Conservation (phyloP, 2,329 filamentous ascomycete genomes). For the Verticillium tricorpus region DNA sequence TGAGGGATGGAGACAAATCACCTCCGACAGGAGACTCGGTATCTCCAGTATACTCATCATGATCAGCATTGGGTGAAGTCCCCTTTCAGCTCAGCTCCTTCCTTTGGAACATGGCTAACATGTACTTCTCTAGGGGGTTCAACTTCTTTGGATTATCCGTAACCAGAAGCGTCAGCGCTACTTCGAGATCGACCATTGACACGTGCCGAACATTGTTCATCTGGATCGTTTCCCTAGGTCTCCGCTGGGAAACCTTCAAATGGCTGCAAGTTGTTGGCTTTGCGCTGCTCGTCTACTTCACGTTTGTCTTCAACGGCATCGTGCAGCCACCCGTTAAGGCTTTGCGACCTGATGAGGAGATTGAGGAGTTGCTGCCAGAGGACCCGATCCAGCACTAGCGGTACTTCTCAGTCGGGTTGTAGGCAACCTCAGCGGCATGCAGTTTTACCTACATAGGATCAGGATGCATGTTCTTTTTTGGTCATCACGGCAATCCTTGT, state of each 20-base stretch:
- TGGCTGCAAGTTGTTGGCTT: conserved; percentile 93
- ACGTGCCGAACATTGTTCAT: conserved; percentile 97
- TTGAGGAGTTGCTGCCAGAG: conserved; percentile 69
- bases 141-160: conserved; percentile 98
- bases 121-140: conserved; percentile 64
- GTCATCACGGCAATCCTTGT: neutral
- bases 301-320: conserved; percentile 93
- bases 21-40: conserved; percentile 64
- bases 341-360: conserved; percentile 50
- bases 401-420: neutral
- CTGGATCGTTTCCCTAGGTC: conserved; percentile 87
- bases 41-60: conserved; percentile 86
- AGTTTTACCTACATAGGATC: too few relatives aligned
- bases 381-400: conserved; percentile 71
- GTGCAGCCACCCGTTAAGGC: conserved; percentile 75
- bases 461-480: neutral
- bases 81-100: neutral
- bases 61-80: conserved; percentile 86
- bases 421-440: too few relatives aligned
- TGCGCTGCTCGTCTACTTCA: conserved; percentile 86
- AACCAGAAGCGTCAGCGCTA: conserved; percentile 84
- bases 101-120: conserved; percentile 10
- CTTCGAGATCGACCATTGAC: conserved; percentile 91
- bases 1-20: conserved; percentile 81
- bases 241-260: conserved; percentile 98